phyloP scores from a whole-genome alignment of 2,329 filamentous ascomycete species.

The Fusarium pilosicola region DNA sequence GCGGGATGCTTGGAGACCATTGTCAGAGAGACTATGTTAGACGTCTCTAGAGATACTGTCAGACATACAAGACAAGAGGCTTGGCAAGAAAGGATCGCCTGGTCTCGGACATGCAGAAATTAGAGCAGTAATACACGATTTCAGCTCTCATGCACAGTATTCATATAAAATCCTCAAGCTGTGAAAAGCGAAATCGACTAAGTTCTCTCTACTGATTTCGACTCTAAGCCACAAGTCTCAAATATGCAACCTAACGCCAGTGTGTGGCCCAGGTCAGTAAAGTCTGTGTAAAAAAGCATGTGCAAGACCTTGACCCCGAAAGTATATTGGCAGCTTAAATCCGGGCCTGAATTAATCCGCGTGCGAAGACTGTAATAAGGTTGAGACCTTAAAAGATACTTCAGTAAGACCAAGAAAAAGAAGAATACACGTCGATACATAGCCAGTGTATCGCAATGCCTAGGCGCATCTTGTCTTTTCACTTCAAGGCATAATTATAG shows the following conservation, averaged over 20 bases:
- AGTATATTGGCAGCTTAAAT: background rate
- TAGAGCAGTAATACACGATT: fast-evolving
- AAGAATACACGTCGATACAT: fast-evolving
- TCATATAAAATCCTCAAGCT: too few relatives aligned
- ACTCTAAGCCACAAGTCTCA: too few relatives aligned
- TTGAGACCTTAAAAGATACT: background rate
- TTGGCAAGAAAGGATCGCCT: fast-evolving
- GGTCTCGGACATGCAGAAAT: background rate
- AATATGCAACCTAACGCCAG: background rate
- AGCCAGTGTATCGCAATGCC: too few relatives aligned
- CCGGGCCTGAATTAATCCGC: fast-evolving
- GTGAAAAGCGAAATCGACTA: fast-evolving
- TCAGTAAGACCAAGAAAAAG: background rate
- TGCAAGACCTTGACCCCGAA: background rate
- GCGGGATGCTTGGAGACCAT: too few relatives aligned
- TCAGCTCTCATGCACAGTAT: fast-evolving
- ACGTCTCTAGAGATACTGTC: background rate
- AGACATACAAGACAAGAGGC: background rate
- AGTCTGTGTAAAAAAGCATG: background rate
- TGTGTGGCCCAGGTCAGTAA: fast-evolving
- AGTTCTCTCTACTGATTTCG: too few relatives aligned
- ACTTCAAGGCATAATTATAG: fast-evolving
- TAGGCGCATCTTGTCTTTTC: background rate
- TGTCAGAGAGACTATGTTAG: background rate
- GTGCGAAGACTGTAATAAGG: fast-evolving